Conservation (phyloP, 78 protist genomes). For the Dictyostelium purpureum region DNA sequence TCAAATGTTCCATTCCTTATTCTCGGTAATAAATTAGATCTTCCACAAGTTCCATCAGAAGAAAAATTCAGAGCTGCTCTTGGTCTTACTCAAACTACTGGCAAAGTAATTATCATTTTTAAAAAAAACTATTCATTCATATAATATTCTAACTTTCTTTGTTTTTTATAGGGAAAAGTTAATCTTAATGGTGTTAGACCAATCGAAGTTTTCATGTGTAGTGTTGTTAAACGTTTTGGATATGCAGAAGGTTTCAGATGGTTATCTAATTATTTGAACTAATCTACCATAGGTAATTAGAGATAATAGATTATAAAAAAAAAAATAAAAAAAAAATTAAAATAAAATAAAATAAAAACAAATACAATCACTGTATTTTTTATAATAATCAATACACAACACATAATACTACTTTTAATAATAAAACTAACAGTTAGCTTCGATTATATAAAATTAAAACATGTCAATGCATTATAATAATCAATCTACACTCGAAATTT, state of each 20-base stretch:
- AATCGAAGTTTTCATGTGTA: conserved; percentile 99
- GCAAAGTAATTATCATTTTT: conserved; percentile 78
- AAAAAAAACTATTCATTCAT: neutral
- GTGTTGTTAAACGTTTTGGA: conserved; percentile 94
- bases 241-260: conserved; percentile 95
- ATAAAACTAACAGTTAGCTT: no score
- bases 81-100: conserved; percentile 92
- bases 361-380: no score
- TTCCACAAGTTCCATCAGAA: conserved; percentile 91
- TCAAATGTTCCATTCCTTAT: conserved; percentile 96
- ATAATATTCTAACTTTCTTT: conserved; percentile 53
- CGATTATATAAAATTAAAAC: no score
- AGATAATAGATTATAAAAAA: no score
- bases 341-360: no score
- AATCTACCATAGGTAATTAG: no score
- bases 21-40: conserved; percentile 99
- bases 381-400: no score
- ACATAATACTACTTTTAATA: no score
- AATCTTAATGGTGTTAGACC: conserved; percentile 90
- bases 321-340: no score
- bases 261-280: conserved; percentile 15
- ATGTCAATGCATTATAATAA: no score
- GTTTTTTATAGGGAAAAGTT: no score
- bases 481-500: no score
- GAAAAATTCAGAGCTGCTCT: conserved; percentile 90